A percentile compares a stretch with the other conserved stretches of the same genome.
phyloP scores from a whole-genome alignment of 1,284 basidiomycete species.

The Sanghuangporus sanghuang region DNA sequence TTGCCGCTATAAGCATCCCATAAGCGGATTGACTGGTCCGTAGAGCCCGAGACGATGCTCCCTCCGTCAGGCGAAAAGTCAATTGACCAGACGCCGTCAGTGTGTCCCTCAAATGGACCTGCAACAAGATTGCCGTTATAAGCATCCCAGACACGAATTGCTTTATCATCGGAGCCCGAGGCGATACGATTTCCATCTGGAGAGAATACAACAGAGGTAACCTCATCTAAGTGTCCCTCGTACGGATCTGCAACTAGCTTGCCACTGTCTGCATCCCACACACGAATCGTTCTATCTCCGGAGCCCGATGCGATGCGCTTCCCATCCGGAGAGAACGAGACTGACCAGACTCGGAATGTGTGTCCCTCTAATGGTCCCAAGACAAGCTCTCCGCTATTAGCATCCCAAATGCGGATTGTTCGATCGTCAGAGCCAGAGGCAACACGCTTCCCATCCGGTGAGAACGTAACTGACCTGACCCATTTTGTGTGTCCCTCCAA shows the following conservation, averaged over 20 bases:
- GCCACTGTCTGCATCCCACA: not conserved
- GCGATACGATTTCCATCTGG: not conserved
- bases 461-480: too few relatives aligned
- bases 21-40: not conserved
- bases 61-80: constrained; percentile 1
- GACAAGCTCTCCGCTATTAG: not conserved
- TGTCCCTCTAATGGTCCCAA: not conserved
- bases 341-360: not conserved
- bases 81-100: not conserved
- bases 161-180: not conserved
- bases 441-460: too few relatives aligned
- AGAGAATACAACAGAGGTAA: too few relatives aligned
- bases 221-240: too few relatives aligned
- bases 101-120: not conserved
- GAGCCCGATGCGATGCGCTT: not conserved
- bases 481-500: not conserved
- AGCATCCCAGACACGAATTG: not conserved
- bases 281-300: not conserved
- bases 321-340: not conserved
- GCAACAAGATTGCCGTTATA: not conserved
- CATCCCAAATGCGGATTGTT: not conserved
- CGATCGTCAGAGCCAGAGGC: not conserved
- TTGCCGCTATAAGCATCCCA: not conserved
- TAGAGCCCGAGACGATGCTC: not conserved
- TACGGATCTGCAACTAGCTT: too few relatives aligned